Conservation (phyloP, 305 asterid genomes). For the Galium porrigens region DNA sequence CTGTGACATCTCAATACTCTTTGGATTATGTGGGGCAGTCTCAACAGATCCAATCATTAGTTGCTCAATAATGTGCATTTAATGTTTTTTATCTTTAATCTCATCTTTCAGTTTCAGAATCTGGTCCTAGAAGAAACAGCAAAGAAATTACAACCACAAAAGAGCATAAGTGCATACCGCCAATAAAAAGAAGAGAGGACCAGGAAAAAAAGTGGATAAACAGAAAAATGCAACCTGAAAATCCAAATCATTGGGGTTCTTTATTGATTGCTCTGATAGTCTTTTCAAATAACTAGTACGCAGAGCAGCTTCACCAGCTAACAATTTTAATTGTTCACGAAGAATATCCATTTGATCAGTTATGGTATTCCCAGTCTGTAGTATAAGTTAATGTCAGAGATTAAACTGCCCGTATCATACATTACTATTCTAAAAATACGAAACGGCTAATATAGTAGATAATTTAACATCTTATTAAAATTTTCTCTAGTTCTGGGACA, state of each 20-base stretch:
- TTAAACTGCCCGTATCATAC: not conserved
- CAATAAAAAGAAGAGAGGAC: slow-evolving; percentile 3
- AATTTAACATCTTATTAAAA: not conserved
- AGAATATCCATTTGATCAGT: slow-evolving; percentile 81
- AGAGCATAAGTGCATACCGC: not conserved
- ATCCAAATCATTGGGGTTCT: slow-evolving; percentile 44
- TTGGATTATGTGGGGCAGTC: slow-evolving; percentile 40
- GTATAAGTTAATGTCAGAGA: slow-evolving; percentile 7
- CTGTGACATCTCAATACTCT: slow-evolving; percentile 45
- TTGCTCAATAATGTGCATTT: slow-evolving; percentile 56
- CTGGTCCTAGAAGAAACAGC: slow-evolving; percentile 36
- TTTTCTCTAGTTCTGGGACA: not conserved
- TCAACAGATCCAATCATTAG: slow-evolving; percentile 73
- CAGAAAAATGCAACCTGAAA: slow-evolving; percentile 33
- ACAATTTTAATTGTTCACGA: slow-evolving; percentile 68
- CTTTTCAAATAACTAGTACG: slow-evolving; percentile 65
- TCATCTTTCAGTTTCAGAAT: slow-evolving; percentile 53
- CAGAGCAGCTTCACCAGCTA: slow-evolving; percentile 79
- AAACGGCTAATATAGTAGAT: not conserved
- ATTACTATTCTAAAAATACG: not conserved
- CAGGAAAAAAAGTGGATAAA: not conserved
- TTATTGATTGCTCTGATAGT: slow-evolving; percentile 47
- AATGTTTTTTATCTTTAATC: slow-evolving; percentile 54
- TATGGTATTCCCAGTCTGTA: slow-evolving; percentile 68
- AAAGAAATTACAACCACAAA: slow-evolving; percentile 15